phyloP scores from a whole-genome alignment of 2,329 filamentous ascomycete genomes.

The Sclerotinia trifoliorum region DNA sequence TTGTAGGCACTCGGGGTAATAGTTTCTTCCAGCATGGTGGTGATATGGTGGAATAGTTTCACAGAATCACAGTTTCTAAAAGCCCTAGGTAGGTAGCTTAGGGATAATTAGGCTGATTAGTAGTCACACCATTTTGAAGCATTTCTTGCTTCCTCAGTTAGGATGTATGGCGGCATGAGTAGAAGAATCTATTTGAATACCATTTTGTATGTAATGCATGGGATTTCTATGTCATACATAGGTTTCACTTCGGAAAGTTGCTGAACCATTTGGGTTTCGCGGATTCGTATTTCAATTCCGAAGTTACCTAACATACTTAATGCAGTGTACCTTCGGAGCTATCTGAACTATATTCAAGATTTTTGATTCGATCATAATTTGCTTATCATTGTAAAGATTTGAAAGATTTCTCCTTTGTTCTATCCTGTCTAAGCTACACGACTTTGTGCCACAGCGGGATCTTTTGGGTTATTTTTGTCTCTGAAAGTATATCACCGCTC shows the following conservation, averaged over 20 bases:
- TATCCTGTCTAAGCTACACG: too few relatives aligned
- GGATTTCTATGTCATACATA: not conserved
- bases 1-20: not conserved
- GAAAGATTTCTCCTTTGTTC: not conserved
- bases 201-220: not conserved
- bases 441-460: not conserved
- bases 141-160: not conserved
- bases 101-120: not conserved
- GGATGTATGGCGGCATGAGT: too few relatives aligned
- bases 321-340: not conserved
- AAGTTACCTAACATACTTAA: not conserved
- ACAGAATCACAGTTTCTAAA: not conserved
- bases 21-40: accelerated
- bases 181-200: not conserved
- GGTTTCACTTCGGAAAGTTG: not conserved
- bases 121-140: not conserved
- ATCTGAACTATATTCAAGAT: not conserved
- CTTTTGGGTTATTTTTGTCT: not conserved
- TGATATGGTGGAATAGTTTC: not conserved
- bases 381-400: too few relatives aligned
- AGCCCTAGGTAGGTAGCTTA: not conserved
- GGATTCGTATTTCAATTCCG: not conserved
- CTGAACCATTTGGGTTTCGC: not conserved
- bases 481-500: not conserved
- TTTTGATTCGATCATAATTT: not conserved